phyloP scores from a whole-genome alignment of 2,329 filamentous ascomycete species.

The Aspergillus fructus region DNA sequence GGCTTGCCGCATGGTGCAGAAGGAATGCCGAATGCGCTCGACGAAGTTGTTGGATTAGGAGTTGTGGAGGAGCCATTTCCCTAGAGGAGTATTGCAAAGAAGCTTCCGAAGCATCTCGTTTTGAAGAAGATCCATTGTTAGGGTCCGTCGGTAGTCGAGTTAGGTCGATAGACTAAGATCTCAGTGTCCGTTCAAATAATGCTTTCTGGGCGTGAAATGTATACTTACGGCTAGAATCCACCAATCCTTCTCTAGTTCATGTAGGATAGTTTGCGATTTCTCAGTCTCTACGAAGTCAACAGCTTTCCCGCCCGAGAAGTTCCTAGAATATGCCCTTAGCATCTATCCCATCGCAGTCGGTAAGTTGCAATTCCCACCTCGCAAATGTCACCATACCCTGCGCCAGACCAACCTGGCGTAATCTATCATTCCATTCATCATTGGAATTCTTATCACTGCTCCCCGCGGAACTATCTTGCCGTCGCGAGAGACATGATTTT shows the following conservation, averaged over 20 bases:
- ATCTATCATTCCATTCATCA: slow-evolving; percentile 77
- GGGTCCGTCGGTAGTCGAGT: slow-evolving; percentile 66
- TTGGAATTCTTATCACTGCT: slow-evolving; percentile 38
- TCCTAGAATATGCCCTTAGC: slow-evolving; percentile 49
- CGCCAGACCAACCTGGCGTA: slow-evolving; percentile 90
- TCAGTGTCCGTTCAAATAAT: slow-evolving; percentile 10
- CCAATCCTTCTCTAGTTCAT: slow-evolving; percentile 88
- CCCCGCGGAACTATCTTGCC: slow-evolving; percentile 17
- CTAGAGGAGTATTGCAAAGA: slow-evolving; percentile 79
- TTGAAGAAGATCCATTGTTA: slow-evolving; percentile 39
- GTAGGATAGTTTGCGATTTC: slow-evolving; percentile 77
- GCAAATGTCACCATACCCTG: slow-evolving; percentile 96
- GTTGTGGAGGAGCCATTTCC: slow-evolving; percentile 78
- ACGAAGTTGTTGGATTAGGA: slow-evolving; percentile 77
- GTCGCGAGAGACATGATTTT: slow-evolving; percentile 29
- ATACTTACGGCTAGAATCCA: slow-evolving; percentile 84
- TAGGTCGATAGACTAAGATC: slow-evolving; percentile 70
- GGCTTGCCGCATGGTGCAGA: slow-evolving; percentile 77
- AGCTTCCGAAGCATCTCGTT: slow-evolving; percentile 37
- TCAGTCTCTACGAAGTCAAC: slow-evolving; percentile 90
- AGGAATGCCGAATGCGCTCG: slow-evolving; percentile 82
- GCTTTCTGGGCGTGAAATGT: not conserved
- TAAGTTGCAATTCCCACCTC: slow-evolving; percentile 47
- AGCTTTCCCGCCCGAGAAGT: slow-evolving; percentile 74
- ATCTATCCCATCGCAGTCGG: not conserved